Percentiles rank a stretch among this genome's conserved stretches.
These are phyloP conservation scores for Globisporangium cederbergense DNA, from an alignment of 352 stramenopile species.

Conservation along the genomic window DNA sequence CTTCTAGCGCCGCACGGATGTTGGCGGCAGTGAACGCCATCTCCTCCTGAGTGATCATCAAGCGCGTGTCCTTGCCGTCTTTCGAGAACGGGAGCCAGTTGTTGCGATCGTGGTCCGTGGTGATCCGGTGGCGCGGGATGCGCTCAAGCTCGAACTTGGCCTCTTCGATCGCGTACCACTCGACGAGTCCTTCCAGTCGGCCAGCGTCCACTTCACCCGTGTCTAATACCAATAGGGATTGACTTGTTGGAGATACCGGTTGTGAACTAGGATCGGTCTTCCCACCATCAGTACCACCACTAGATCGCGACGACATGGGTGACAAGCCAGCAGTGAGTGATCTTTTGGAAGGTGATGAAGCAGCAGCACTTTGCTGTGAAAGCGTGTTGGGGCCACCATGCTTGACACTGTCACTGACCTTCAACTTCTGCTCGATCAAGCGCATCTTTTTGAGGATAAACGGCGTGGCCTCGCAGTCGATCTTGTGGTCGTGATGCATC, in stretches of 20 bases:
- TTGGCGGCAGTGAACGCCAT: constrained; percentile 57
- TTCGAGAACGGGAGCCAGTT: constrained; percentile 48
- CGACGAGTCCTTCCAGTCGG: constrained; percentile 51
- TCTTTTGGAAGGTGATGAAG: constrained; percentile 11
- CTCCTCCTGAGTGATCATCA: constrained; percentile 60
- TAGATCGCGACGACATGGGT: neutral
- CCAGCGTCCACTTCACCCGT: constrained; percentile 33
- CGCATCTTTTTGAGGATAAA: constrained; percentile 73
- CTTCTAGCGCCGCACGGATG: constrained; percentile 54
- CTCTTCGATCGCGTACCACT: constrained; percentile 78
- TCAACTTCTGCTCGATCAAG: constrained; percentile 26
- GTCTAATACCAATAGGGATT: neutral
- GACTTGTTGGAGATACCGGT: neutral
- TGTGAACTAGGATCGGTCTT: neutral
- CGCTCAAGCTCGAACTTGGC: constrained; percentile 61
- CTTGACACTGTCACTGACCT: neutral
- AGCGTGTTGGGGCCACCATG: neutral
- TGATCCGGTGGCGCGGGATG: constrained; percentile 63
- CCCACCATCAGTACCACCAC: neutral
- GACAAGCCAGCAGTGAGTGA: neutral
- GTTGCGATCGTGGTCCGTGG: constrained; percentile 43
- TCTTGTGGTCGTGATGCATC: constrained; percentile 61
- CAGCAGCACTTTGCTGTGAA: neutral
- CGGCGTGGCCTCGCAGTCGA: constrained; percentile 61
- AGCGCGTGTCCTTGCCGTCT: constrained; percentile 51